Evolutionary conservation across 2,329 filamentous ascomycete species (phyloP), one percentile per base, ranked within the genome.

Genomic region (Sphaerostilbella broomeana): DNA sequence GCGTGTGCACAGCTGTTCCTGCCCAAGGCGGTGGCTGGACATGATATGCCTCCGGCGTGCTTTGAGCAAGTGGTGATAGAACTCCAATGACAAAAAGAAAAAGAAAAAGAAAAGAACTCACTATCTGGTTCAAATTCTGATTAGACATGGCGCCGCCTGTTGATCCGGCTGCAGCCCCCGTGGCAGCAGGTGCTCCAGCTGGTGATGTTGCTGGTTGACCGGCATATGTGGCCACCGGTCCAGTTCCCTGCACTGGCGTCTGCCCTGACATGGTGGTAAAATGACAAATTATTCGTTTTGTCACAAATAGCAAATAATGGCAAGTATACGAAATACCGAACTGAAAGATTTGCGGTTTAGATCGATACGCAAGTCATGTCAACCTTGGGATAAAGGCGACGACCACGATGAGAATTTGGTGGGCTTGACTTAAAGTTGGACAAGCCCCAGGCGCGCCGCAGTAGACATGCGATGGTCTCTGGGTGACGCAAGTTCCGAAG

Each of bases 51-150:
- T n/a, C n/a, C n/a, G n/a, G n/a, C n/a, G n/a, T n/a, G n/a, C n/a
- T n/a, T n/a, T n/a, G n/a, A n/a, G n/a, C n/a, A n/a, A n/a, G n/a
- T n/a, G n/a, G n/a, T n/a, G n/a, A n/a, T n/a, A n/a, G n/a, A n/a
- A 9, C 21, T 11, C 16, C 8, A 16, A 20, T 9, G 17, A 26
- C 12, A 11, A 18, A 35, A 28, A 22, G 19, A 43, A 40, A 8
- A 47, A 31, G 38, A 13, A 19, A 34, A 21, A 27, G 4, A 3
- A 30, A 38, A 22, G 35, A 31, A 68, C 89, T 75, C 74, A 95
- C 90, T 63, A 97, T 97, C 52, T 95, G 88, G 54, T 97, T 97
- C 2, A 95, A 64, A 57, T 95, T 94, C 54, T 94, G 86, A 47
- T 90, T 87, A 2, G 84, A 87, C 64, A 87, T 81, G 8, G 65